Evolutionary conservation across 2,329 filamentous ascomycete genomes (phyloP), one percentile per base, ranked within the genome.

Genomic region (Fusarium kyushuense): DNA sequence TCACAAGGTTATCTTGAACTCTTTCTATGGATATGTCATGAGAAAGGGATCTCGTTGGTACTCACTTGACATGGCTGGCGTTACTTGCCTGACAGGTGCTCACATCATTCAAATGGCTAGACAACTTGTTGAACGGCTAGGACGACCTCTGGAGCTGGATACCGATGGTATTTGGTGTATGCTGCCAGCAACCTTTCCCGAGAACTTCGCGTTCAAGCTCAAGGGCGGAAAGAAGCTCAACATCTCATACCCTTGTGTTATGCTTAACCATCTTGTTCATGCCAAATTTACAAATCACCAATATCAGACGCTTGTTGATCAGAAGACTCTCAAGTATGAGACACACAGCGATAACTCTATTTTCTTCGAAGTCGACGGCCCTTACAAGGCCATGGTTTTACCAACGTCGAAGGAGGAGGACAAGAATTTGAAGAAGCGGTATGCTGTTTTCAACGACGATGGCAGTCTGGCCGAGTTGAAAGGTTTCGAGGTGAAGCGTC

Each of bases 91-190:
- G 78, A 99, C 96, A 2, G 96, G 96, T 65, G 96, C 96, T 32
- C 92, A 90, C 41, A 99, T 99, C 76, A 99, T 99, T 77, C 96
- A 99, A 76, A 89, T 99, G 86, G 96, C 96, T 19, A 89, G 95
- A 75, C 91, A 96, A 73, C 86, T 99, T 3, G 95, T 99, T 6
- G 96, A 99, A 77, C 88, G 96, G 10, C 92, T 99, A 36, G 96
- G 96, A 25, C 88, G 96, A 58, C 96, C 96, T 0, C 84, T 99
- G 53, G 96, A 99, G 78, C 84, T 99, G 48, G 96, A 99, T 78
- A 99, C 96, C 4, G 96, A 99, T 76, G 96, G 96, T 87, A 99
- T 99, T 74, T 99, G 96, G 96, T 99, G 96, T 81, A 99, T 99
- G 87, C 85, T 99, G 72, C 96, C 96, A 0, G 95, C 93, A 1